phyloP scores from a whole-genome alignment of 116 monocot genomes.

The Papilionanthe hybrid region DNA sequence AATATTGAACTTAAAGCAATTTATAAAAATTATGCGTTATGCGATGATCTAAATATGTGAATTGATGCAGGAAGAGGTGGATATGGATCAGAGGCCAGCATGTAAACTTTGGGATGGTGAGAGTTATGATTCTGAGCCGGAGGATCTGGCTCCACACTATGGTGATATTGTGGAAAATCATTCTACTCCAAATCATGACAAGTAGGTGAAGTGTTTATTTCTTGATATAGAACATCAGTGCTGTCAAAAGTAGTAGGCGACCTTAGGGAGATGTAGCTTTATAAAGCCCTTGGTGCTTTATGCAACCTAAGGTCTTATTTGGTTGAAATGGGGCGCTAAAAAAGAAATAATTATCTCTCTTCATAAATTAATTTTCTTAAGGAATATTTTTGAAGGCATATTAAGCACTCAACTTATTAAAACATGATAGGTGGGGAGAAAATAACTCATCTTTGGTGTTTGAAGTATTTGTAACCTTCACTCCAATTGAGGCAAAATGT shows the following conservation, averaged over 20 bases:
- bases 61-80: conserved; percentile 24
- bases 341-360: background rate
- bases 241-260: background rate
- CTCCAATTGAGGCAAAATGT: too few relatives aligned
- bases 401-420: background rate
- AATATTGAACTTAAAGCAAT: background rate
- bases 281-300: too few relatives aligned
- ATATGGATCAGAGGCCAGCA: conserved; percentile 19
- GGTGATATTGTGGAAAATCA: conserved; percentile 15
- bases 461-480: too few relatives aligned
- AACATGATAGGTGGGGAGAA: background rate
- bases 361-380: background rate
- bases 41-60: background rate
- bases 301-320: too few relatives aligned
- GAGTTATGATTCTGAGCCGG: conserved; percentile 36
- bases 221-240: background rate
- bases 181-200: conserved; percentile 2
- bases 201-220: conserved; percentile 6
- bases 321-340: too few relatives aligned
- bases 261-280: background rate
- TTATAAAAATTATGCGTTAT: background rate
- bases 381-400: background rate
- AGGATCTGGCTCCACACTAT: conserved; percentile 17
- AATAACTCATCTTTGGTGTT: too few relatives aligned
- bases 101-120: conserved; percentile 34